These are phyloP conservation scores for Polytrichum commune DNA, from an alignment of 225 moss, liverwort and hornwort genomes.

Conservation along the genomic window DNA sequence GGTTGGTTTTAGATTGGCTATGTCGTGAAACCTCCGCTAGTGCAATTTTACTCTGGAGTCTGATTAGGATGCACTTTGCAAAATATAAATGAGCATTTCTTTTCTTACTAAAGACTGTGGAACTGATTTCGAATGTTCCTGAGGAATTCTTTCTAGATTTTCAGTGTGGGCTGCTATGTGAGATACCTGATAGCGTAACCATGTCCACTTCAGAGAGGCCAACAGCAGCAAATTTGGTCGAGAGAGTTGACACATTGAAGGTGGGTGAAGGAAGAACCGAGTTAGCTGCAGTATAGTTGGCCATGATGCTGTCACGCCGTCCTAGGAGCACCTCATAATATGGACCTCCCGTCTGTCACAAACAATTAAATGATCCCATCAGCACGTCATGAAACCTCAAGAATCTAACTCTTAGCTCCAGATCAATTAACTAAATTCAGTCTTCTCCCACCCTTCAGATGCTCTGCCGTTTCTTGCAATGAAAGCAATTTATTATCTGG, in stretches of 20 bases:
- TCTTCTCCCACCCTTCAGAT: too few species aligned
- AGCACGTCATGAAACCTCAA: too few species aligned
- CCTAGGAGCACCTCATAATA: conserved; percentile 52
- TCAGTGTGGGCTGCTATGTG: too few species aligned
- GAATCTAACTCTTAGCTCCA: too few species aligned
- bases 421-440: too few species aligned
- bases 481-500: too few species aligned
- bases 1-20: too few species aligned
- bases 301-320: conserved; percentile 60
- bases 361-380: neutral
- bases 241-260: conserved; percentile 31
- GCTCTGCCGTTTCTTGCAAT: too few species aligned
- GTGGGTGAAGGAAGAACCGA: conserved; percentile 48
- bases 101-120: too few species aligned
- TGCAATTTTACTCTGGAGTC: neutral
- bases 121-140: neutral
- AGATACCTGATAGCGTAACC: conserved; percentile 63
- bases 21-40: neutral
- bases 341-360: conserved; percentile 62
- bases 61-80: neutral
- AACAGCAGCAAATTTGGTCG: conserved; percentile 23
- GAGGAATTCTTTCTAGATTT: neutral
- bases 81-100: neutral
- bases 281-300: conserved; percentile 44
- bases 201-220: conserved; percentile 55